Percentiles rank a stretch among this genome's conserved stretches.
Conservation (phyloP, 2,329 filamentous ascomycete genomes). For the Colletotrichum tropicicola region DNA sequence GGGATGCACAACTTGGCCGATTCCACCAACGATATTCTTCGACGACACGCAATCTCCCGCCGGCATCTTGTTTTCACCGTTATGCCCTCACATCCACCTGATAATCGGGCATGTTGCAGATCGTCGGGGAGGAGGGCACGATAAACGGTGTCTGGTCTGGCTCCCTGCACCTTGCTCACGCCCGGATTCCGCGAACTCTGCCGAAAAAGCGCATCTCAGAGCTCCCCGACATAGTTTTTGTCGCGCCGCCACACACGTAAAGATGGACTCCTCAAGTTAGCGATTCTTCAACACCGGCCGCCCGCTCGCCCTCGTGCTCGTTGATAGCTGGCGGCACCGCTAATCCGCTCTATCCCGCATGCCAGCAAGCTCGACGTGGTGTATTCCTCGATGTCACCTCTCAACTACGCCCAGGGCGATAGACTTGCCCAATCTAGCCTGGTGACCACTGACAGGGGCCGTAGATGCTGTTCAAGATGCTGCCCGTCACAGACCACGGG, state of each 20-base stretch:
- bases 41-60: neutral
- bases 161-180: neutral
- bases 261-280: neutral
- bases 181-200: neutral
- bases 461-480: too few species aligned
- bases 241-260: constrained; percentile 9
- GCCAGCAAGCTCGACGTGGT: neutral
- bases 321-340: neutral
- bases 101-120: neutral
- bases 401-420: neutral
- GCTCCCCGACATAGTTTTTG: constrained; percentile 3
- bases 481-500: too few species aligned
- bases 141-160: neutral
- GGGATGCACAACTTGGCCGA: neutral
- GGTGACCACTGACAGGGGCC: too few species aligned
- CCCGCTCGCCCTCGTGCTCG: neutral
- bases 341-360: constrained; percentile 7
- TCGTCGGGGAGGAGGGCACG: neutral
- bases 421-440: neutral
- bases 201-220: neutral
- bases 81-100: neutral
- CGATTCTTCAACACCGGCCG: constrained; percentile 18
- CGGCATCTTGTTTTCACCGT: neutral
- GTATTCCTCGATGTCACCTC: neutral
- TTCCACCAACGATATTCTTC: neutral